Evolutionary conservation across 352 stramenopile species (phyloP).

Genomic region (Thraustotheca clavata): DNA sequence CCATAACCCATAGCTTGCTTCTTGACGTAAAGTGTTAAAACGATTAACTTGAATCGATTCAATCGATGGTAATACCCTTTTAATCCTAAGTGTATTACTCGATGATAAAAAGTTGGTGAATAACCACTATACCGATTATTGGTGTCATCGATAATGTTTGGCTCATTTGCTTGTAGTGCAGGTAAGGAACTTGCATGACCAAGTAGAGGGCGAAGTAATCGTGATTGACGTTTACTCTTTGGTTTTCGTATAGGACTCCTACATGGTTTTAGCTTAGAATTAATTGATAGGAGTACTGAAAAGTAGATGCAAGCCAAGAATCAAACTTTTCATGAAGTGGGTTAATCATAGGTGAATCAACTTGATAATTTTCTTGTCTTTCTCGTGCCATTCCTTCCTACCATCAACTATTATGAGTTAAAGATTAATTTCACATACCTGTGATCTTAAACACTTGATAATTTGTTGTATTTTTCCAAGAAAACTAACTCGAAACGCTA

Average conservation of each 20-base stretch:
- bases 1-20: neutral
- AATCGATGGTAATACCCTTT: neutral
- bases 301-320: neutral
- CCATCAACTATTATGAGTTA: too few species aligned
- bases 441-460: too few species aligned
- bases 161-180: neutral
- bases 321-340: conserved; percentile 2
- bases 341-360: neutral
- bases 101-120: neutral
- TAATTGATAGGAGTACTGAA: neutral
- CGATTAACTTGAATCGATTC: neutral
- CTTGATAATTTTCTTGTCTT: neutral
- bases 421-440: too few species aligned
- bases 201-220: neutral
- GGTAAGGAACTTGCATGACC: neutral
- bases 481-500: neutral
- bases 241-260: neutral
- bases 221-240: neutral
- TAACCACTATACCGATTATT: too few species aligned
- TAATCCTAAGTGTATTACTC: neutral
- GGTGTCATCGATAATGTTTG: too few species aligned
- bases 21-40: neutral
- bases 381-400: too few species aligned
- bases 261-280: neutral
- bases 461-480: too few species aligned